phyloP scores from a whole-genome alignment of 495 filamentous ascomycete genomes.

The Trichoderma erinaceum region DNA sequence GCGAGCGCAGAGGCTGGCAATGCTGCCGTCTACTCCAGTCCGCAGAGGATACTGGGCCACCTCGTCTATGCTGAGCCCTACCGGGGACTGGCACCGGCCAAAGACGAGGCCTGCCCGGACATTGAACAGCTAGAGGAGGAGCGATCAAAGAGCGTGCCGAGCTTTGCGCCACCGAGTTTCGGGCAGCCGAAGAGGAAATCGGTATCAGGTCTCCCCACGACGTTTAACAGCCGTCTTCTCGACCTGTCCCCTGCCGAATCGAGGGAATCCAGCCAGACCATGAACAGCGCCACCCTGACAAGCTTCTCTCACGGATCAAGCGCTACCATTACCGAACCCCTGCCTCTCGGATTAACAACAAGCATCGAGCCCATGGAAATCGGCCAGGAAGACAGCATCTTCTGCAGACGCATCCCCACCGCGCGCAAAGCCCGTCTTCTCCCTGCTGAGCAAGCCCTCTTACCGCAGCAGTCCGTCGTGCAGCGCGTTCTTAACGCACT shows the following conservation, averaged over 20 bases:
- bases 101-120: slow-evolving; percentile 55
- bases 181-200: slow-evolving; percentile 7
- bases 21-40: slow-evolving; percentile 65
- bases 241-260: slow-evolving; percentile 32
- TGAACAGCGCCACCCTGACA: slow-evolving; percentile 42
- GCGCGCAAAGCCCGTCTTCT: slow-evolving; percentile 46
- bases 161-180: not conserved
- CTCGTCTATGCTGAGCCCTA: slow-evolving; percentile 74
- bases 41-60: slow-evolving; percentile 69
- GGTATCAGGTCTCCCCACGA: slow-evolving; percentile 17
- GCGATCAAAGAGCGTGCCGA: slow-evolving; percentile 14
- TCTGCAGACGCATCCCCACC: slow-evolving; percentile 38
- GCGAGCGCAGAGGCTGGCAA: slow-evolving; percentile 75
- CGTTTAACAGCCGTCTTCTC: slow-evolving; percentile 20
- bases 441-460: slow-evolving; percentile 56
- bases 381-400: slow-evolving; percentile 22
- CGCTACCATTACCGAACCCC: slow-evolving; percentile 25
- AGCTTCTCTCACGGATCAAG: slow-evolving; percentile 20
- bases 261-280: slow-evolving; percentile 40
- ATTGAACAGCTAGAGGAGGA: slow-evolving; percentile 28
- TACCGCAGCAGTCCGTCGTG: slow-evolving; percentile 52
- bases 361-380: slow-evolving; percentile 21
- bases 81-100: slow-evolving; percentile 59
- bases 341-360: slow-evolving; percentile 5
- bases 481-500: slow-evolving; percentile 57